Base-by-base conservation (phyloP, 148 eudicot genomes). In the Heliamphora exappendiculata region DNA sequence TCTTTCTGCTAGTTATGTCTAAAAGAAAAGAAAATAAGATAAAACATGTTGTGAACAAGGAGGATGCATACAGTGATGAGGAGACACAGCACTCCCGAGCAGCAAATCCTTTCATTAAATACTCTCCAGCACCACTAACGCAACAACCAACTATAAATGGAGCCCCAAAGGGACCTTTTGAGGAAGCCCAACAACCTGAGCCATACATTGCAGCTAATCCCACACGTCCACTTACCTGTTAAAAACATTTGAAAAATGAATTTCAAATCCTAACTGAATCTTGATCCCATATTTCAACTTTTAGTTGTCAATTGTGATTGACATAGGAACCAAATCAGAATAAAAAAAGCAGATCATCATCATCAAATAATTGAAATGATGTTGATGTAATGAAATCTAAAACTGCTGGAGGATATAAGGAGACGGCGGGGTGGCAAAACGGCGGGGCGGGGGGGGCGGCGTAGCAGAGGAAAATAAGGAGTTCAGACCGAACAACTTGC, bases 111-210 rank as follows among this genome's bases (percentile, higher is more conserved):
- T 81, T 93, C 97, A 93, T 93, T 68, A 96, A 88, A 79, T 85
- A 87, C 79, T 96, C 99, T 79, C 99, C 98, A 50, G 93, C 90
- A 78, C 98, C 99, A 74, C 89, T 88, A 57, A 92, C 94, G 84
- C 99, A 96, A 81, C 93, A 86, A 67, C 97, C 99, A 60, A 85
- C 90, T 41, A 73, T 80, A 72, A 77, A 86, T 31, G 96, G 90
- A 81, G 86, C 78, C 72, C 84, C 95, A 80, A 82, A 86, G 54
- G 89, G 87, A 75, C 91, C 88, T 78, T 82, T 91, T 20, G 95
- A 83, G 72, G 94, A 89, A 72, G 99, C 99, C 98, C 99, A 96
- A 78, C 99, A 96, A 76, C 99, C 98, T 60, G 91, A 82, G 70
- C 98, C 99, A 79, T 93, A 96, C 79, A 67, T 91, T 78, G 91